phyloP scores from a whole-genome alignment of 495 filamentous ascomycete species.

The Oidiodendron maius region DNA sequence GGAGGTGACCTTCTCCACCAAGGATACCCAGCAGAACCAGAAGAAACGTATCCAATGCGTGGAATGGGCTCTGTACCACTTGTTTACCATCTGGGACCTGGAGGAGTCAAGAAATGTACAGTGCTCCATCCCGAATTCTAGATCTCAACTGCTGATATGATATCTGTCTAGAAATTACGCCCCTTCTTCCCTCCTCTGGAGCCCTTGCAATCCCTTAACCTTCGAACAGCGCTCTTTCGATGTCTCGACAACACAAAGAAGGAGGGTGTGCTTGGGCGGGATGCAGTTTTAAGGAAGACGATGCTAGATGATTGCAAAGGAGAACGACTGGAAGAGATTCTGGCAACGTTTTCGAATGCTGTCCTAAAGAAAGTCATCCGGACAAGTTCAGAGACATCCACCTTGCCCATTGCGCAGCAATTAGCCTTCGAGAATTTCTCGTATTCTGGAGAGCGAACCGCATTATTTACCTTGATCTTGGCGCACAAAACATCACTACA shows the following conservation, averaged over 20 bases:
- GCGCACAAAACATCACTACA: constrained; percentile 64
- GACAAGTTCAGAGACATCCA: constrained; percentile 24
- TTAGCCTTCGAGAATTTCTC: constrained; percentile 58
- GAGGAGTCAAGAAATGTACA: constrained; percentile 62
- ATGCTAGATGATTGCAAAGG: constrained; percentile 92
- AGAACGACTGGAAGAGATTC: constrained; percentile 72
- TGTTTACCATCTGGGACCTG: constrained; percentile 78
- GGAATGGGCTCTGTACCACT: constrained; percentile 79
- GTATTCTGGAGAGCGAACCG: constrained; percentile 51
- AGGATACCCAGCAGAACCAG: constrained; percentile 62
- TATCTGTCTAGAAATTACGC: constrained; percentile 64
- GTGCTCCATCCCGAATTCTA: constrained; percentile 1
- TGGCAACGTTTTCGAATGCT: constrained; percentile 70
- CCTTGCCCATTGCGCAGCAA: constrained; percentile 44
- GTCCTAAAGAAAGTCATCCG: constrained; percentile 64
- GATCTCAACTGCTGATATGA: no score
- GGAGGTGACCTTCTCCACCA: constrained; percentile 55
- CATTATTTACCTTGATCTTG: constrained; percentile 60
- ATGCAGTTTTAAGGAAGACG: constrained; percentile 73
- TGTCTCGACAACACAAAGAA: constrained; percentile 77
- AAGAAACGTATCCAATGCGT: constrained; percentile 70
- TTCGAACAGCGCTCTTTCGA: constrained; percentile 78
- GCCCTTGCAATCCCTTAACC: constrained; percentile 80
- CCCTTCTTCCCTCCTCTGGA: constrained; percentile 86
- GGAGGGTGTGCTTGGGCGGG: constrained; percentile 71